Evolutionary conservation across 495 filamentous ascomycete species (phyloP).

Genomic region (Aspergillus olivimuriae): DNA sequence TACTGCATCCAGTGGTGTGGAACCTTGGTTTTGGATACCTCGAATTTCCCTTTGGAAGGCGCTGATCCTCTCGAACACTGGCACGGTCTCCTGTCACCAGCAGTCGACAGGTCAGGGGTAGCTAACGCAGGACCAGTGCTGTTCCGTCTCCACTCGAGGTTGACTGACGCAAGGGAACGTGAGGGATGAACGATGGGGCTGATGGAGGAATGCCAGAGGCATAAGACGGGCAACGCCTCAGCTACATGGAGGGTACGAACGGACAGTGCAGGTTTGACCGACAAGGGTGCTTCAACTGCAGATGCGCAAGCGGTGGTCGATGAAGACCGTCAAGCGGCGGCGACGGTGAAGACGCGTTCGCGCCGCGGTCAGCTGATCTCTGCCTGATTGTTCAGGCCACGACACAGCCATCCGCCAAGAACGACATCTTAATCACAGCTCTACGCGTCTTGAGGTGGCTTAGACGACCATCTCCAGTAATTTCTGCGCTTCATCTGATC

Average conservation of each 20-base stretch:
- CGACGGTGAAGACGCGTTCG: no score
- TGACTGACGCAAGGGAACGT: background rate
- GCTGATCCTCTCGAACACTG: no score
- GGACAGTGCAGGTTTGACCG: background rate
- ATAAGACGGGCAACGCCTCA: background rate
- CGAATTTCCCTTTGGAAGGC: no score
- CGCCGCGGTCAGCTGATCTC: slow-evolving; percentile 33
- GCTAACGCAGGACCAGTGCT: background rate
- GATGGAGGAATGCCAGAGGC: slow-evolving; percentile 1
- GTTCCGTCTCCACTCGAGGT: slow-evolving; percentile 6
- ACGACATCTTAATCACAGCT: background rate
- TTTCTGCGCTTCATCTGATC: no score
- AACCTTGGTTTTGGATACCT: background rate
- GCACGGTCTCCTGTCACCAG: no score
- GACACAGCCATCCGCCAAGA: background rate
- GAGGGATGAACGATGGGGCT: background rate
- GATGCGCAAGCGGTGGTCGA: slow-evolving; percentile 6
- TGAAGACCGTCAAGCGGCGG: no score
- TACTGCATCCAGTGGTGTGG: background rate
- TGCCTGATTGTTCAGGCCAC: slow-evolving; percentile 4
- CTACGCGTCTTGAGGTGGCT: no score
- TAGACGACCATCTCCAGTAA: no score
- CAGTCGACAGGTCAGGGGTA: no score
- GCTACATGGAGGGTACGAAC: background rate
- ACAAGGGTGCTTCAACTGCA: background rate